A percentile compares a stretch with the other conserved stretches of the same genome.
Conservation (phyloP, 257 asterid species). For the Paulownia fortunei region DNA sequence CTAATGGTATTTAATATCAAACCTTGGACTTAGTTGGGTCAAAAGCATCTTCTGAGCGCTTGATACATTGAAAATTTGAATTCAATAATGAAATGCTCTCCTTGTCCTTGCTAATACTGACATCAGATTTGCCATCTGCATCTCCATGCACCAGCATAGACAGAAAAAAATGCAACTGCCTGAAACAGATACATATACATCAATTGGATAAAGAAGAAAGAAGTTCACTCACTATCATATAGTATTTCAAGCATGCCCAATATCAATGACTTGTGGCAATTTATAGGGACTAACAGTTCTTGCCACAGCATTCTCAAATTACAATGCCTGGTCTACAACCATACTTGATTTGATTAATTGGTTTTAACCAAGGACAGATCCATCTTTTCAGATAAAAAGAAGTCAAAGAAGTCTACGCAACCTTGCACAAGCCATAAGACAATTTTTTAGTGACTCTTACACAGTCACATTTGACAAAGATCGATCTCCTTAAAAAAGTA, state of each 20-base stretch:
- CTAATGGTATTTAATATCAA: constrained; percentile 27
- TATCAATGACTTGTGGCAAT: constrained; percentile 2
- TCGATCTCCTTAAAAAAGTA: background rate
- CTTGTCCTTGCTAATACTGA: constrained; percentile 59
- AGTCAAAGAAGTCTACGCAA: background rate
- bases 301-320: background rate
- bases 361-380: background rate
- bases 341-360: constrained; percentile 4
- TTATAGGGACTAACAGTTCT: background rate
- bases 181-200: constrained; percentile 43
- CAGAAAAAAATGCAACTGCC: constrained; percentile 79
- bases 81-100: constrained; percentile 57
- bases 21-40: constrained; percentile 78
- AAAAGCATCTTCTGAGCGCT: constrained; percentile 72
- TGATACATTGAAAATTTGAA: constrained; percentile 66
- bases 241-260: constrained; percentile 11
- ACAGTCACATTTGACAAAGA: background rate
- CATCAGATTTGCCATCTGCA: constrained; percentile 75
- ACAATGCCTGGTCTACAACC: constrained; percentile 9
- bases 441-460: background rate
- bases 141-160: constrained; percentile 81
- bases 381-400: constrained; percentile 5
- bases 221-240: constrained; percentile 2
- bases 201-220: constrained; percentile 9
- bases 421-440: background rate